Conservation (phyloP, 768 basidiomycete genomes). For the Lentinula sp. region DNA sequence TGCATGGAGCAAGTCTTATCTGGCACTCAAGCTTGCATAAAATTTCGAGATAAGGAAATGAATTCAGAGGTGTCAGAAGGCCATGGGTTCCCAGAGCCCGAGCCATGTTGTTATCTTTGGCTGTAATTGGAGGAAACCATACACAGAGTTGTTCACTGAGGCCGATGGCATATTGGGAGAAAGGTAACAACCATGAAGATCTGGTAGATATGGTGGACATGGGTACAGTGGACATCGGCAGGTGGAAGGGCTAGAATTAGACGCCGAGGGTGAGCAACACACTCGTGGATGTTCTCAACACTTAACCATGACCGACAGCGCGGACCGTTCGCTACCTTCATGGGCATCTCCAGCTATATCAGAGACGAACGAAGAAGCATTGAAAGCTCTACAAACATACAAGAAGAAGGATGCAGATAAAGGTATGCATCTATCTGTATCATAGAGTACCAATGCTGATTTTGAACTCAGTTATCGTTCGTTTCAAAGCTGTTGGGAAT, state of each 20-base stretch:
- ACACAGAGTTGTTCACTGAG: too few species aligned
- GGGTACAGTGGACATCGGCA: too few species aligned
- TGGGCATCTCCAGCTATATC: slow-evolving; percentile 22
- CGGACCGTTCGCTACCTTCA: slow-evolving; percentile 24
- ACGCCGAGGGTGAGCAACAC: not conserved
- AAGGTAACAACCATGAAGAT: too few species aligned
- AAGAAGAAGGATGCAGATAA: slow-evolving; percentile 81
- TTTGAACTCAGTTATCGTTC: slow-evolving; percentile 69
- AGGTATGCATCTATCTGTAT: slow-evolving; percentile 34
- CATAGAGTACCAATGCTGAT: not conserved
- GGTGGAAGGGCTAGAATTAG: not conserved
- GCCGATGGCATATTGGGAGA: too few species aligned
- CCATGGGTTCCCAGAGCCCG: not conserved
- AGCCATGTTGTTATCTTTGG: too few species aligned
- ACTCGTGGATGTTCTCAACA: not conserved
- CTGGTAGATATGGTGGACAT: too few species aligned
- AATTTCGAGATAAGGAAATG: not conserved
- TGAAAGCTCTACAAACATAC: slow-evolving; percentile 78
- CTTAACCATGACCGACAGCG: slow-evolving; percentile 16
- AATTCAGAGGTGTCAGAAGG: not conserved
- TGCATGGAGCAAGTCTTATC: not conserved
- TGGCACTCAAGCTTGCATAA: not conserved
- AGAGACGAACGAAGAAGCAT: slow-evolving; percentile 38
- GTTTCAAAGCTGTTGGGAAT: slow-evolving; percentile 96
- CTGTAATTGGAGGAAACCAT: too few species aligned